These are phyloP conservation scores for Oxytropis ochrocephala DNA, from an alignment of 306 rosid genomes.

Conservation along the genomic window DNA sequence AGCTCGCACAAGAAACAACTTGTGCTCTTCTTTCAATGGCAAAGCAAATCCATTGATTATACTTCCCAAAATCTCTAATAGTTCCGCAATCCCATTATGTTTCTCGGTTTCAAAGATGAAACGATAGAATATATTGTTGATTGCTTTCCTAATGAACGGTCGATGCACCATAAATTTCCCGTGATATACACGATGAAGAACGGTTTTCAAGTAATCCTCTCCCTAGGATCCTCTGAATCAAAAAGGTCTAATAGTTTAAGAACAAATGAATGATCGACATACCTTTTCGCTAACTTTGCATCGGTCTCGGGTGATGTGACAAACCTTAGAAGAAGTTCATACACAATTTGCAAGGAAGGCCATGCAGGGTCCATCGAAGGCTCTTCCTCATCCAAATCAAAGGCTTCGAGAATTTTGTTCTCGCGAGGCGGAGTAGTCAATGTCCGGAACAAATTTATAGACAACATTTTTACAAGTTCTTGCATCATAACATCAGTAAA, in stretches of 20 bases:
- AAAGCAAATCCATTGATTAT: conserved; percentile 95
- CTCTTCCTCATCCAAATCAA: conserved; percentile 89
- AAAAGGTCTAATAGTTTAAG: conserved; percentile 84
- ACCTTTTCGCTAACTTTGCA: conserved; percentile 94
- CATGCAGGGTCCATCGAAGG: conserved; percentile 98
- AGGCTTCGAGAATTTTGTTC: conserved; percentile 72
- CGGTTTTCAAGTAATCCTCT: conserved; percentile 93
- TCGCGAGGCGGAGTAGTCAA: conserved; percentile 73
- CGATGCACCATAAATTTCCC: conserved; percentile 98
- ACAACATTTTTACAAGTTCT: conserved; percentile 75
- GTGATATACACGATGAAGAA: conserved; percentile 91
- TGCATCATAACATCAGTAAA: conserved; percentile 75
- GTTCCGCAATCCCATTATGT: conserved; percentile 93
- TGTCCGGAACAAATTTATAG: conserved; percentile 72
- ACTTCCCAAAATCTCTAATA: conserved; percentile 93
- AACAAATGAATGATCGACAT: conserved; percentile 88
- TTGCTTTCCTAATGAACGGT: conserved; percentile 91
- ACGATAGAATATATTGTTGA: conserved; percentile 81
- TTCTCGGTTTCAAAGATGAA: conserved; percentile 95
- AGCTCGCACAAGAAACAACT: conserved; percentile 86
- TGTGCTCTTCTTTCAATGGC: conserved; percentile 98
- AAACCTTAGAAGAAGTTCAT: conserved; percentile 81
- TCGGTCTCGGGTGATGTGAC: conserved; percentile 92
- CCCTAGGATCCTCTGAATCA: conserved; percentile 96
- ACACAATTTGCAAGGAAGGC: conserved; percentile 85